phyloP scores from a whole-genome alignment of 805 yeast species.

The Nadsonia fulvescens region DNA sequence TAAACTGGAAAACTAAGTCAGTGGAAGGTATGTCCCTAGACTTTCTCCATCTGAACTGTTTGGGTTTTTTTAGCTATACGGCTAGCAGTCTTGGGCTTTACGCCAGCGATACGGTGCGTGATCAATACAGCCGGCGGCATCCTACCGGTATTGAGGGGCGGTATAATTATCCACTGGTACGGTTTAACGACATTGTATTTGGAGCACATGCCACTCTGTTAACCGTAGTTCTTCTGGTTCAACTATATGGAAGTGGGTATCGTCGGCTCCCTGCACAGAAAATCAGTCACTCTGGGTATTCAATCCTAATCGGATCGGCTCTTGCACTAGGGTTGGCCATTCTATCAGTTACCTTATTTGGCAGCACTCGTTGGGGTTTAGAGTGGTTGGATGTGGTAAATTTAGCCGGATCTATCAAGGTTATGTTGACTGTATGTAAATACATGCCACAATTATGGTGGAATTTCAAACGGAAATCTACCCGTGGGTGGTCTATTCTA shows the following conservation, averaged over 20 bases:
- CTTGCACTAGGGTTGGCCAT: too few relatives aligned
- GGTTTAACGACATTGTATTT: slow-evolving; percentile 26
- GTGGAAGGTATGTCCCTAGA: slow-evolving; percentile 22
- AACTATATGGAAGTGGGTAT: too few relatives aligned
- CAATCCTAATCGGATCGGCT: too few relatives aligned
- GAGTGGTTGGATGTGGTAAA: slow-evolving; percentile 23
- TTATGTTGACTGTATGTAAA: slow-evolving; percentile 2
- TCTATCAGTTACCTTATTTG: too few relatives aligned
- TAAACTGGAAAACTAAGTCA: slow-evolving; percentile 15
- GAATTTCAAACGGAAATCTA: slow-evolving; percentile 2
- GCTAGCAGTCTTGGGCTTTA: slow-evolving; percentile 16
- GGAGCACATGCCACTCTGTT: slow-evolving; percentile 20
- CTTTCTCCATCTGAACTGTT: slow-evolving; percentile 18
- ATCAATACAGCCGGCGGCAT: slow-evolving; percentile 19
- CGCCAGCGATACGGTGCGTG: slow-evolving; percentile 17
- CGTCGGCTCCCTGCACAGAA: too few relatives aligned
- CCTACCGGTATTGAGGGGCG: not conserved
- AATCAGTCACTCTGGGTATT: too few relatives aligned
- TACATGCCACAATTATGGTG: slow-evolving; percentile 2
- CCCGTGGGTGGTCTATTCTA: slow-evolving; percentile 5
- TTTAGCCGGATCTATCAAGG: slow-evolving; percentile 18
- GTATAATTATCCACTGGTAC: slow-evolving; percentile 22
- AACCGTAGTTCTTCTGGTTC: slow-evolving; percentile 1
- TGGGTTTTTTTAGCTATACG: slow-evolving; percentile 20
- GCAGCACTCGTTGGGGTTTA: too few relatives aligned